Percentiles rank a stretch among this genome's conserved stretches.
phyloP scores from a whole-genome alignment of 208 protist species.

The Leishmania lainsoni region DNA sequence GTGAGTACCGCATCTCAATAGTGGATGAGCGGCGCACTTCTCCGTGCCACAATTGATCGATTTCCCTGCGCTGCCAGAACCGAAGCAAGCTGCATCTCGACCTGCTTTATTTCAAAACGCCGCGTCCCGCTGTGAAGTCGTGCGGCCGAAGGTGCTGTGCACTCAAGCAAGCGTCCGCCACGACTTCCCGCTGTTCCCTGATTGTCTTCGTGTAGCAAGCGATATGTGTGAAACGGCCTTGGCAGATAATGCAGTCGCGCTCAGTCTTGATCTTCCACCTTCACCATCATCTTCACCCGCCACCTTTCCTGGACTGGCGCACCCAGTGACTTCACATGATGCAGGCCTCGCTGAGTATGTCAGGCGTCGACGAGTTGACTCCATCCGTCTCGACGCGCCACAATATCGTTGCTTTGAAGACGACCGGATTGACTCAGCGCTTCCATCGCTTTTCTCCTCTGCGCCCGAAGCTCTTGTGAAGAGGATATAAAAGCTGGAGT shows the following conservation, averaged over 20 bases:
- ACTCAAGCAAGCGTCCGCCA: constrained; percentile 4
- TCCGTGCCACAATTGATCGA: background rate
- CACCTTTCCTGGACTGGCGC: too few relatives aligned
- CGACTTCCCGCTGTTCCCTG: background rate
- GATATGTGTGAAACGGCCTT: constrained; percentile 7
- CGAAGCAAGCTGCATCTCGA: background rate
- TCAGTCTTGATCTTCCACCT: background rate
- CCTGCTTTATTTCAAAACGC: background rate
- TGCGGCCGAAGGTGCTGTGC: background rate
- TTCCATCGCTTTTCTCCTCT: background rate
- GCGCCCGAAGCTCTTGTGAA: background rate
- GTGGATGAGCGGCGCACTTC: background rate
- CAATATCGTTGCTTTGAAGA: too few relatives aligned
- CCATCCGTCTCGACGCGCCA: too few relatives aligned
- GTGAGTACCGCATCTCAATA: background rate
- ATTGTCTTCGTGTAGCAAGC: background rate
- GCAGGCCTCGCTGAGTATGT: too few relatives aligned
- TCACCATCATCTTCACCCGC: too few relatives aligned
- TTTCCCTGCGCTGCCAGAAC: background rate
- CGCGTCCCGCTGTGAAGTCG: background rate
- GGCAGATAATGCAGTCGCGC: background rate
- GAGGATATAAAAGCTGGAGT: constrained; percentile 7
- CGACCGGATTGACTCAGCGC: too few relatives aligned
- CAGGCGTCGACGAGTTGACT: too few relatives aligned
- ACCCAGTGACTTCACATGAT: too few relatives aligned